phyloP scores from a whole-genome alignment of 495 filamentous ascomycete genomes.

The Hypoxylon fuscum region DNA sequence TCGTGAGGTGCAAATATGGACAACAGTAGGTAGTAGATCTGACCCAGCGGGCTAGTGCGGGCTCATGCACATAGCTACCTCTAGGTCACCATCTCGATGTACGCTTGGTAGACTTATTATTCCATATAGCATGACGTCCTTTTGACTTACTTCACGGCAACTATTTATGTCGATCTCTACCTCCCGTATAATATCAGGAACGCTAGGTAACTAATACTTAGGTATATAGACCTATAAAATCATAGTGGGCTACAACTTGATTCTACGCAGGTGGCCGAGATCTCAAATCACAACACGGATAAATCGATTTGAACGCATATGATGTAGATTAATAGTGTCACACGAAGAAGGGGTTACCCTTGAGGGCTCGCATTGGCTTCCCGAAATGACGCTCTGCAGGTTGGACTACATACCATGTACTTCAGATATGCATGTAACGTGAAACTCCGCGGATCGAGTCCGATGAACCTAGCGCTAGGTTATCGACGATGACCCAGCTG shows the following conservation, averaged over 20 bases:
- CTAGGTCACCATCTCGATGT: neutral
- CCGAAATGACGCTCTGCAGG: neutral
- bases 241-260: neutral
- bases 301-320: neutral
- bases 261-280: neutral
- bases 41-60: neutral
- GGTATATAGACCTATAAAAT: neutral
- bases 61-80: neutral
- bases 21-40: neutral
- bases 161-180: neutral
- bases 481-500: constrained; percentile 19
- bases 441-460: constrained; percentile 20
- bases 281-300: neutral
- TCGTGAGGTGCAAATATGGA: neutral
- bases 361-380: neutral
- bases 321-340: constrained; percentile 3
- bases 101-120: neutral
- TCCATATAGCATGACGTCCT: neutral
- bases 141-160: neutral
- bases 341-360: neutral
- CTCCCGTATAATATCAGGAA: neutral
- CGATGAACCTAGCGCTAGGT: constrained; percentile 1
- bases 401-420: constrained; percentile 2
- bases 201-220: neutral
- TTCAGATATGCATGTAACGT: constrained; percentile 1